Conservation (phyloP, 148 eudicot genomes). For the Vaccinium corymbosum region DNA sequence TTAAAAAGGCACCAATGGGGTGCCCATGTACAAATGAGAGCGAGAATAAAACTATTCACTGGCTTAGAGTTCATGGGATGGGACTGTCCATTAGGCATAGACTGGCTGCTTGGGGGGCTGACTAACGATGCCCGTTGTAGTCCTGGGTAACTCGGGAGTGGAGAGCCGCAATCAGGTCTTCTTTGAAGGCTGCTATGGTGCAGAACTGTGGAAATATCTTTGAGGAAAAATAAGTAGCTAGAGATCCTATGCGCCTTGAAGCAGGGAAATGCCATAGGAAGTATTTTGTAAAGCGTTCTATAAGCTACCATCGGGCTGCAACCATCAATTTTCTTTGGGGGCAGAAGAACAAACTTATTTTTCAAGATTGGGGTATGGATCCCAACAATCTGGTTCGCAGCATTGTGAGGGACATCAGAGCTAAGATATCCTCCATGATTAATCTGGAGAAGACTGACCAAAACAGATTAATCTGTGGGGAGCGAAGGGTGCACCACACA, state of each 20-base stretch:
- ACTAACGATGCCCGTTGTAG: no score
- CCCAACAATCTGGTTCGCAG: not conserved
- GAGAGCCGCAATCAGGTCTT: no score
- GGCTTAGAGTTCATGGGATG: no score
- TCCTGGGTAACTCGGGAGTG: no score
- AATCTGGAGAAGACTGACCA: constrained; percentile 1
- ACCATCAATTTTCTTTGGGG: not conserved
- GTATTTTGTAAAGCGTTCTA: not conserved
- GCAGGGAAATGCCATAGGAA: not conserved
- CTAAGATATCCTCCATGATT: not conserved
- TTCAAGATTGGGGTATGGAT: not conserved
- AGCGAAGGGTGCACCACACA: not conserved
- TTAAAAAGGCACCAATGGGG: no score
- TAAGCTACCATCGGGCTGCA: not conserved
- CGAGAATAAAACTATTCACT: no score
- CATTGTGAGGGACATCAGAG: not conserved
- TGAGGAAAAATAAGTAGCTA: not conserved
- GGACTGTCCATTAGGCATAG: no score
- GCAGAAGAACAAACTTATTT: not conserved
- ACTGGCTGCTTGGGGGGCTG: no score
- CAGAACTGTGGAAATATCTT: not conserved
- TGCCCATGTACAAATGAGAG: no score
- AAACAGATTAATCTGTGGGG: not conserved
- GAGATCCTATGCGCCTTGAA: not conserved
- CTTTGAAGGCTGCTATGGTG: not conserved